Base-by-base conservation (phyloP, 768 basidiomycete genomes). In the Suillus alpinus region DNA sequence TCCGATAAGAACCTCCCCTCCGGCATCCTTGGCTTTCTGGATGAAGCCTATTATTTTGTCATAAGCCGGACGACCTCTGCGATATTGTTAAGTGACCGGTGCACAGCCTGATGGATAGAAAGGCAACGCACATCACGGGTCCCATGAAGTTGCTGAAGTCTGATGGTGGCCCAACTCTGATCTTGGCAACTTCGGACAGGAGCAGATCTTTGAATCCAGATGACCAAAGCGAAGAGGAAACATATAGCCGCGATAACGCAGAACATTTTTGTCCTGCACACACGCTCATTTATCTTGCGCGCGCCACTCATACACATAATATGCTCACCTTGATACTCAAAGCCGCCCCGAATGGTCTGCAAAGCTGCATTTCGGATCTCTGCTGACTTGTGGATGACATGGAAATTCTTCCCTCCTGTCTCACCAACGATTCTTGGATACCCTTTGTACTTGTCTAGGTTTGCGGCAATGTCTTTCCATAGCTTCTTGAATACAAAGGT, bases 351-450 rank as follows among this genome's bases (percentile, higher is more conserved):
- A 62, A 98, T 83, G 56, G 81, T 85, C 77, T 98, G 96, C 51
- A 91, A 65, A 55, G 92, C 97, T n/a, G 95, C 93, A 65, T 95
- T 95, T 71, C 80, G 80, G 57, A 97, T 76, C 67, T 97, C 92
- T 40, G 95, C 96, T 14, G 87, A 88, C 58, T 83, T 79, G 75
- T 98, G 97, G 53, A 98, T 80, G 50, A 99, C 65, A 76, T 98
- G 97, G 82, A 95, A 98, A 81, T 99, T 99, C 83, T 98, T 99
- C 60, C 97, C 96, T 32, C 94, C 94, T 8, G 96, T 98, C 82
- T 98, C 96, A 31, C 97, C 97, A 7, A 99, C 95, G 64, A 99
- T 91, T 70, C 96, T 83, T 0, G 97, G 97, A 77, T 97, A 98
- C 13, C 86, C 80, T 67, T 78, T 85, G 81, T 98, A 98, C 52